These are phyloP conservation scores for Ascocoryne sarcoides DNA, from an alignment of 2,329 filamentous ascomycete genomes.

Conservation along the genomic window DNA sequence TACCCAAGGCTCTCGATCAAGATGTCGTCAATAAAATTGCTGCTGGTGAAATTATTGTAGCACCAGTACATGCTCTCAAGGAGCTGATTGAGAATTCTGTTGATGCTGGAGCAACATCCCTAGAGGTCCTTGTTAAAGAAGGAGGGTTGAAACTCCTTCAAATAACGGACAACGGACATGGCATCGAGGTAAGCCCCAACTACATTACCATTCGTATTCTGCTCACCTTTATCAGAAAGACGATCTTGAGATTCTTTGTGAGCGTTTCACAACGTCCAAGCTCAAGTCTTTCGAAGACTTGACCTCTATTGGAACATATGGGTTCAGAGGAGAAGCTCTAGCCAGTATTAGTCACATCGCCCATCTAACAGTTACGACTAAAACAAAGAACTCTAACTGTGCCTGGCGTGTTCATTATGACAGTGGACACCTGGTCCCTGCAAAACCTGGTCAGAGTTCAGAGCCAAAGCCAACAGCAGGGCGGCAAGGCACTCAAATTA, in stretches of 20 bases:
- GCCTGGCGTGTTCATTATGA: slow-evolving; percentile 88
- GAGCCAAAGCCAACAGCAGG: slow-evolving; percentile 86
- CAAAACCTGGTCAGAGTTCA: slow-evolving; percentile 78
- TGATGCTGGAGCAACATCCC: slow-evolving; percentile 85
- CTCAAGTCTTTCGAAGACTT: slow-evolving; percentile 90
- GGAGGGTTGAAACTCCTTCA: slow-evolving; percentile 91
- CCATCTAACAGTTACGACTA: slow-evolving; percentile 89
- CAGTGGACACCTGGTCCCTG: slow-evolving; percentile 68
- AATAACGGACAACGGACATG: slow-evolving; percentile 94
- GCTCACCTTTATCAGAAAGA: slow-evolving; percentile 53
- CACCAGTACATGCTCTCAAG: slow-evolving; percentile 90
- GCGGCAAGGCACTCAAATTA: slow-evolving; percentile 85
- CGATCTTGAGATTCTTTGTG: slow-evolving; percentile 83
- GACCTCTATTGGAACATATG: slow-evolving; percentile 83
- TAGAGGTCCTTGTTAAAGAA: slow-evolving; percentile 90
- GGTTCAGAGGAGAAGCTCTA: slow-evolving; percentile 92
- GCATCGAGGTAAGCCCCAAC: slow-evolving; percentile 64
- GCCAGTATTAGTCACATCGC: slow-evolving; percentile 98
- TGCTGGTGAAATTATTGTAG: slow-evolving; percentile 95
- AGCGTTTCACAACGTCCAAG: slow-evolving; percentile 95
- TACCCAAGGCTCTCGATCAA: slow-evolving; percentile 70
- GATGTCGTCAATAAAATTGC: slow-evolving; percentile 98
- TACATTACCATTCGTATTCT: neutral
- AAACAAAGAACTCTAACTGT: slow-evolving; percentile 76
- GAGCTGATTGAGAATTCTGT: slow-evolving; percentile 96